Conservation (phyloP, 768 basidiomycete species). For the Sporobolomyces pararoseus region DNA sequence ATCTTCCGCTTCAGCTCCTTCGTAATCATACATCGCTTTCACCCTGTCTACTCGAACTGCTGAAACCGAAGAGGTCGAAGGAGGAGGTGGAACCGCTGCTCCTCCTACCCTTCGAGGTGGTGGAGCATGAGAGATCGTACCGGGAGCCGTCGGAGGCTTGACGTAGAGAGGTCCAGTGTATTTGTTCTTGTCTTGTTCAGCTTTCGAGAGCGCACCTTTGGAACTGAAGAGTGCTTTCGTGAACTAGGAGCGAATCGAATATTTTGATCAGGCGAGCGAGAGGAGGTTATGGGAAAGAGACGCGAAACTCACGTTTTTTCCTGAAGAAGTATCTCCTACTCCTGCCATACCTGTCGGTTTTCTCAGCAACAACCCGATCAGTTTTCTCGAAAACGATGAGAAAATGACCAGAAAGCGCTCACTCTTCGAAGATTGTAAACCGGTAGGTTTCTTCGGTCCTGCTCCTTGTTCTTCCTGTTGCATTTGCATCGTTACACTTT, state of each 20-base stretch:
- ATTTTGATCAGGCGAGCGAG: neutral
- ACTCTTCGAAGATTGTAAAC: constrained; percentile 1
- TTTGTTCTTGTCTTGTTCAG: constrained; percentile 17
- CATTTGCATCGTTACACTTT: neutral
- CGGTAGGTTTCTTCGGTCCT: neutral
- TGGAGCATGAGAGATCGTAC: constrained; percentile 1
- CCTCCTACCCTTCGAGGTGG: constrained; percentile 6
- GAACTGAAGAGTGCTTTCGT: constrained; percentile 20
- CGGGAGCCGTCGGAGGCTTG: neutral
- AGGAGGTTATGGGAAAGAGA: too few relatives aligned
- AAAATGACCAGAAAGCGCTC: too few relatives aligned
- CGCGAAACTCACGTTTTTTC: constrained; percentile 6
- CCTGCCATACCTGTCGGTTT: neutral
- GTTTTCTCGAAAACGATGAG: too few relatives aligned
- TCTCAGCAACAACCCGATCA: too few relatives aligned
- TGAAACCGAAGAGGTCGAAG: neutral
- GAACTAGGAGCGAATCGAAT: neutral
- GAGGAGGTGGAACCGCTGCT: too few relatives aligned
- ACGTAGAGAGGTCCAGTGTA: constrained; percentile 14
- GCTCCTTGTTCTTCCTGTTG: neutral
- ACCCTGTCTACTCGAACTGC: neutral
- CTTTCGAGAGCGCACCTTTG: constrained; percentile 13
- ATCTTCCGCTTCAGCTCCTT: constrained; percentile 16
- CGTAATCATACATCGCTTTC: constrained; percentile 27
- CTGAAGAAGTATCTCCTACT: constrained; percentile 4